These are phyloP conservation scores for Trametes cubensis DNA, from an alignment of 768 basidiomycete species.

Conservation along the genomic window DNA sequence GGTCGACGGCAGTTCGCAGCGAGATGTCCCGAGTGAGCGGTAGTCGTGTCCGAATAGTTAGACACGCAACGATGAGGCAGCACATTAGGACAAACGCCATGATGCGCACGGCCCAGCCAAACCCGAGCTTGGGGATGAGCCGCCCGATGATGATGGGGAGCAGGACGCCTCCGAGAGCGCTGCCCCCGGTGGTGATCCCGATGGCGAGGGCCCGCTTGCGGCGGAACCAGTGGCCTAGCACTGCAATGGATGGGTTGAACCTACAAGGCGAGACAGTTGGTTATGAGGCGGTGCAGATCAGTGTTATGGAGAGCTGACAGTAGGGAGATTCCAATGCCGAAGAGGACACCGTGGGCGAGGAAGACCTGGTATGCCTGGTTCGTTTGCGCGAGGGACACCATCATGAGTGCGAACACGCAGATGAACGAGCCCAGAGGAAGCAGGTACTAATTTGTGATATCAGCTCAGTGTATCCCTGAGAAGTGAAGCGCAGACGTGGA, in stretches of 20 bases:
- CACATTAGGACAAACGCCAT: constrained; percentile 34
- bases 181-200: constrained; percentile 41
- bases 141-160: constrained; percentile 58
- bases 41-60: constrained; percentile 34
- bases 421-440: constrained; percentile 30
- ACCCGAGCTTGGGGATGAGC: constrained; percentile 35
- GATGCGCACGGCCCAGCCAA: constrained; percentile 37
- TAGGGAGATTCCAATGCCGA: constrained; percentile 35
- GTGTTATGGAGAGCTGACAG: constrained; percentile 16
- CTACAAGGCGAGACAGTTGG: constrained; percentile 13
- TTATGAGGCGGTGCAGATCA: neutral
- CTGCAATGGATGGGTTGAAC: constrained; percentile 38
- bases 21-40: constrained; percentile 31
- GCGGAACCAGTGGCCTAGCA: constrained; percentile 42
- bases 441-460: constrained; percentile 20
- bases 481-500: neutral
- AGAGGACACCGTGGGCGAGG: constrained; percentile 36
- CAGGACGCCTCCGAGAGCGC: constrained; percentile 51
- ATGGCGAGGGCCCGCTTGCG: constrained; percentile 39
- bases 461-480: neutral
- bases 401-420: constrained; percentile 31
- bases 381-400: constrained; percentile 32
- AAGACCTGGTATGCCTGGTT: constrained; percentile 36
- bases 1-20: constrained; percentile 30
- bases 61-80: constrained; percentile 30